phyloP scores from a whole-genome alignment of 148 eudicot genomes.

The Spergularia bocconei region DNA sequence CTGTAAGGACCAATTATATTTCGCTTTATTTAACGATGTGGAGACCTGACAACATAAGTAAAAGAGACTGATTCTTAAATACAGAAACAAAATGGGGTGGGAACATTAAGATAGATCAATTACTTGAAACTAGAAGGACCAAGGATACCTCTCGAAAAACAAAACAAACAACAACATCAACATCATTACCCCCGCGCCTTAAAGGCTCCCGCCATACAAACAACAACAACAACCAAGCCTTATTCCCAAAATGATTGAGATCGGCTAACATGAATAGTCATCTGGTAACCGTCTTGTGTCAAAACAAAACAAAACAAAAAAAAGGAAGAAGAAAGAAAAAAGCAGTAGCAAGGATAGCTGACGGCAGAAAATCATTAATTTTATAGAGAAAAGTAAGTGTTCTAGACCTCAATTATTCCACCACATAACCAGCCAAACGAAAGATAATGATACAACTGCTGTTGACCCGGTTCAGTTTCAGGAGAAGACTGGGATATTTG shows the following conservation, averaged over 20 bases:
- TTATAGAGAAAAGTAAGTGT: not conserved
- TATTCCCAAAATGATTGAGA: too few relatives aligned
- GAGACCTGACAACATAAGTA: not conserved
- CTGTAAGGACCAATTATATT: not conserved
- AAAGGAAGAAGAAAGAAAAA: too few relatives aligned
- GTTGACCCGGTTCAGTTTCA: conserved; percentile 81
- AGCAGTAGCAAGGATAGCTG: not conserved
- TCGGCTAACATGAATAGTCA: too few relatives aligned
- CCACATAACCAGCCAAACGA: conserved; percentile 99
- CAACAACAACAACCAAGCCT: too few relatives aligned
- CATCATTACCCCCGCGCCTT: too few relatives aligned
- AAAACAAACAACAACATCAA: too few relatives aligned
- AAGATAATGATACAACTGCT: conserved; percentile 85
- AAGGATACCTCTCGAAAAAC: too few relatives aligned
- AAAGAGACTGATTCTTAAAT: not conserved
- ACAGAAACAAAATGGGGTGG: not conserved
- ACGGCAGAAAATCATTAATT: conserved; percentile 1
- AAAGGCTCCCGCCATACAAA: too few relatives aligned
- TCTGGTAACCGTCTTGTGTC: too few relatives aligned
- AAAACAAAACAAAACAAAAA: too few relatives aligned
- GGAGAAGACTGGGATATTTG: conserved; percentile 50
- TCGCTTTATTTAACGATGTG: not conserved
- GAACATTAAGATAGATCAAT: conserved; percentile 7
- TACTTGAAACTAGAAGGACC: not conserved
- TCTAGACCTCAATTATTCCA: conserved; percentile 79